Evolutionary conservation across 1,139 yeast genomes (phyloP), one percentile per base, ranked within the genome.

Genomic region (Debaryomyces coudertii): DNA sequence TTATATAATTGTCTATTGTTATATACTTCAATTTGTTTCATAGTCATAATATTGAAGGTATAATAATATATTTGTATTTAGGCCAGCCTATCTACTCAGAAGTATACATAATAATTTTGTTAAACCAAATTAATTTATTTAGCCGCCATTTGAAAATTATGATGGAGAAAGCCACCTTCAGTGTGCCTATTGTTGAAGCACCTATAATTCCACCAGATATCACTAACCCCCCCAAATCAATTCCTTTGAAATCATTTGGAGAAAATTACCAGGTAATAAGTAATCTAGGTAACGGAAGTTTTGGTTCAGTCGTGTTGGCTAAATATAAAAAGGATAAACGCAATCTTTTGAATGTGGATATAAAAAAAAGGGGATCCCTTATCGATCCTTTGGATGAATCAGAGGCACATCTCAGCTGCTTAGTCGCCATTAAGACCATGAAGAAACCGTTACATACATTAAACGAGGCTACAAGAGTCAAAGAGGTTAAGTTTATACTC

Each of bases 371-470:
- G 23, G 78, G 76, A 2, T 82, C 87, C 0, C 62, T 85, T 51
- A 58, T 85, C 60, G 77, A 78, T 25, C 85, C 82, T 0, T 53
- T 75, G 23, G 49, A 47, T 1, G 71, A 69, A 31, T 51, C 69
- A 0, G 45, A 50, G 33, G 50, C 52, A 36, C 53, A 51, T 44
- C 39, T 49, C 16, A 58, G 63, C 37, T 73, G 79, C 33, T 64
- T 85, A 47, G 96, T 90, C 43, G 99, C 99, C 1, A 79, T 93
- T 46, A 93, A 93, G 63, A 83, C 89, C 5, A 83, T 92, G 85
- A 82, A 81, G 48, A 77, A 78, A 47, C 71, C 74, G 49, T 62
- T 83, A 40, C 63, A 73, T 1, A 63, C 70, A 8, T 62, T 82
- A 36, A 69, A 72, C 31, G 90, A 86, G 50, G 87, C 86, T 57